Conservation (phyloP, 306 rosid genomes). For the Gastrolobium bilobum region DNA sequence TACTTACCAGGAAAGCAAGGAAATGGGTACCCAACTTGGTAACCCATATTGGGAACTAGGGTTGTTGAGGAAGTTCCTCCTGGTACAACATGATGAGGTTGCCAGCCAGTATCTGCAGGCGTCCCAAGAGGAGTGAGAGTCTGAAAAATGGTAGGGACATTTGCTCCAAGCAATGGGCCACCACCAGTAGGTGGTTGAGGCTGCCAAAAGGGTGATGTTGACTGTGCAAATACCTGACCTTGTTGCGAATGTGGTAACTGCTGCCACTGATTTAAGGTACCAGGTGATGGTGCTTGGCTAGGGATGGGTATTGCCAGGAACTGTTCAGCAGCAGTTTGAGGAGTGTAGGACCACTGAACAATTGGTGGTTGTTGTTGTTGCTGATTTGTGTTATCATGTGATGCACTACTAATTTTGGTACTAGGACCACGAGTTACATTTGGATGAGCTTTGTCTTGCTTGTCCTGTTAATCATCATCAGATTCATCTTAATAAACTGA, state of each 20-base stretch:
- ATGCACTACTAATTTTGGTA: constrained; percentile 38
- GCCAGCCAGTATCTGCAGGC: constrained; percentile 37
- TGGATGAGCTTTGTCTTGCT: constrained; percentile 39
- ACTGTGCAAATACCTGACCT: constrained; percentile 48
- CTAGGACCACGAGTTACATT: constrained; percentile 27
- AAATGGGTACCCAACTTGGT: constrained; percentile 56
- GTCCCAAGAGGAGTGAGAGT: constrained; percentile 44
- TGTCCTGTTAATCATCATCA: constrained; percentile 55
- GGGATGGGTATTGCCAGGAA: constrained; percentile 42
- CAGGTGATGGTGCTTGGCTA: constrained; percentile 49
- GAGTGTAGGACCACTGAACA: constrained; percentile 46
- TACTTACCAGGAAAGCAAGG: constrained; percentile 61
- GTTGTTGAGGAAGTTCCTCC: constrained; percentile 51
- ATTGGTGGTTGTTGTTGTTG: constrained; percentile 46
- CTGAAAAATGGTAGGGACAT: constrained; percentile 41
- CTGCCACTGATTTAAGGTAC: constrained; percentile 55
- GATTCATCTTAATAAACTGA: constrained; percentile 21
- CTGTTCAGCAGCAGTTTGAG: constrained; percentile 54
- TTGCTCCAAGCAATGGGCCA: constrained; percentile 44
- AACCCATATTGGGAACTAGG: constrained; percentile 55
- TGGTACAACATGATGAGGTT: constrained; percentile 13
- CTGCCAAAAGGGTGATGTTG: constrained; percentile 58
- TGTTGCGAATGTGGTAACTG: constrained; percentile 52
- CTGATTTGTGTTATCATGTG: constrained; percentile 44
- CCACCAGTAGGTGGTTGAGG: constrained; percentile 43